Conservation (phyloP, 495 filamentous ascomycete genomes). For the Podospora bellae-mahoneyi region DNA sequence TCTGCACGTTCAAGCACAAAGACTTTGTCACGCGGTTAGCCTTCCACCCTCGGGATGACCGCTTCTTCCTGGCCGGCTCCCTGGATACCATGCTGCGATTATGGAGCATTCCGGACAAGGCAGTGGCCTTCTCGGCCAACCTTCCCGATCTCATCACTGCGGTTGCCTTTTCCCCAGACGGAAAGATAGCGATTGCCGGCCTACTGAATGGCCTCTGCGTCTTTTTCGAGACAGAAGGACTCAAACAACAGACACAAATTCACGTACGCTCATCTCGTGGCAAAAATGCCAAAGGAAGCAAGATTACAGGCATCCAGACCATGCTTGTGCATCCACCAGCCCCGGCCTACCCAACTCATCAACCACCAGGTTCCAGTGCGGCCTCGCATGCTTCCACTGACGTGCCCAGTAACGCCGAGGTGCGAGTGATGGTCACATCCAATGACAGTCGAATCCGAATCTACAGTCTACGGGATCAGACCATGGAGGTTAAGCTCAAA, state of each 20-base stretch:
- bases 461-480: conserved; percentile 81
- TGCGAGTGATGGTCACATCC: conserved; percentile 86
- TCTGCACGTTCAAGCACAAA: conserved; percentile 94
- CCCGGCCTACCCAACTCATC: background rate
- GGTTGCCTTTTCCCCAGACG: conserved; percentile 90
- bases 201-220: conserved; percentile 80
- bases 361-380: conserved; percentile 39
- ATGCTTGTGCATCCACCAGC: conserved; percentile 51
- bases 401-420: conserved; percentile 51
- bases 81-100: conserved; percentile 87
- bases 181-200: conserved; percentile 84
- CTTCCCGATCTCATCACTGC: conserved; percentile 89
- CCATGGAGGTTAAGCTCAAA: conserved; percentile 82
- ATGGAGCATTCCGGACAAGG: conserved; percentile 98
- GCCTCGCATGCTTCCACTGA: conserved; percentile 22
- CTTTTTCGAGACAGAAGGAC: conserved; percentile 92
- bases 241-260: conserved; percentile 78
- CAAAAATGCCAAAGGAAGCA: conserved; percentile 92
- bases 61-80: conserved; percentile 94
- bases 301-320: conserved; percentile 92
- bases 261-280: conserved; percentile 87
- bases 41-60: conserved; percentile 92
- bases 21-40: conserved; percentile 94
- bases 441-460: conserved; percentile 94
- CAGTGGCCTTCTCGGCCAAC: conserved; percentile 79